Evolutionary conservation across 176 grass and related monocot genomes (phyloP).

Genomic region (Avena sativa): DNA sequence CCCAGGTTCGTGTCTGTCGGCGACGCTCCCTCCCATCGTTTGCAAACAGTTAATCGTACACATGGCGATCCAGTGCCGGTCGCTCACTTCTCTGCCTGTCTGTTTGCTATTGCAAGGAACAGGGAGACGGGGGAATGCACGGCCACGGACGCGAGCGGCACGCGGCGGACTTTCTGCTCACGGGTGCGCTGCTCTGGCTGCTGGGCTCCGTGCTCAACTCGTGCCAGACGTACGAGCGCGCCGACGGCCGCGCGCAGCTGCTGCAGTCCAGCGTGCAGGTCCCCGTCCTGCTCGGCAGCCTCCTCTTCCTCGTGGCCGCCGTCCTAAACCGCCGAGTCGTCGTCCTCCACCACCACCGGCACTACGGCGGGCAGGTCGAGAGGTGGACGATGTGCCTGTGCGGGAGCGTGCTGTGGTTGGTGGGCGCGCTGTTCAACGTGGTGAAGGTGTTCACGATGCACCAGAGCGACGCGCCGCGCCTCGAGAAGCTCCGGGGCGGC

Average conservation of each 20-base stretch:
- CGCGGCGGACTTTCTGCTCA: slow-evolving; percentile 58
- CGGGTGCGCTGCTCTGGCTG: slow-evolving; percentile 63
- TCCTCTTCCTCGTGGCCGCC: slow-evolving; percentile 72
- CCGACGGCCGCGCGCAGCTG: slow-evolving; percentile 76
- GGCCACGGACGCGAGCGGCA: slow-evolving; percentile 33
- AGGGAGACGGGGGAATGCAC: slow-evolving; percentile 23
- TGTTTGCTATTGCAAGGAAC: not conserved
- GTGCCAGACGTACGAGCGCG: slow-evolving; percentile 88
- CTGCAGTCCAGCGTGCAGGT: slow-evolving; percentile 76
- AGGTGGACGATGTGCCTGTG: slow-evolving; percentile 61
- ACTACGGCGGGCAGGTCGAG: not conserved
- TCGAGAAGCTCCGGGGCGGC: slow-evolving; percentile 88
- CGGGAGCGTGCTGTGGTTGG: slow-evolving; percentile 38
- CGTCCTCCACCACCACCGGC: too few relatives aligned
- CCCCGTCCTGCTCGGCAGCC: slow-evolving; percentile 75
- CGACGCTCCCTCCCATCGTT: not conserved
- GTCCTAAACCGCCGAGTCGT: slow-evolving; percentile 38
- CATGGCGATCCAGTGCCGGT: not conserved
- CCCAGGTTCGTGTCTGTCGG: slow-evolving; percentile 31
- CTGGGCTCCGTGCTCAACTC: slow-evolving; percentile 65
- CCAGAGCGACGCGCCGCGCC: slow-evolving; percentile 57
- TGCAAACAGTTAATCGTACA: not conserved
- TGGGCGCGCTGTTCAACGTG: slow-evolving; percentile 61
- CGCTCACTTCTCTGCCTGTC: not conserved
- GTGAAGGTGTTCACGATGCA: slow-evolving; percentile 77